Evolutionary conservation across 192 early-diverging fungal species (phyloP).

Genomic region (Geranomyces michiganensis): DNA sequence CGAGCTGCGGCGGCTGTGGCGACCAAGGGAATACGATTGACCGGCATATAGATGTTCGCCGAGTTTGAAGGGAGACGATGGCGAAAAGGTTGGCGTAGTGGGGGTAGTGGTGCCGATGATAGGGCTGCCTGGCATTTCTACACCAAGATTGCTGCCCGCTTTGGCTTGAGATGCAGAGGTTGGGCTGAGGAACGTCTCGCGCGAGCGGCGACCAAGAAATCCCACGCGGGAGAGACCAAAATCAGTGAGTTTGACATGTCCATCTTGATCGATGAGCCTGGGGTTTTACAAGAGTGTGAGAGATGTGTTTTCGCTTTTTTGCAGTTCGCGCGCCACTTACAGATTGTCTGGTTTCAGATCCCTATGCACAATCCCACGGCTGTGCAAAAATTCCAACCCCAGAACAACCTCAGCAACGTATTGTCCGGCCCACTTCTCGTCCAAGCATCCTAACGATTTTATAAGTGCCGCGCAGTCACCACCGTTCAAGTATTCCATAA

Average conservation of each 20-base stretch:
- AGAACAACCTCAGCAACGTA: slow-evolving; percentile 83
- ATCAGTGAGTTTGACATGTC: slow-evolving; percentile 85
- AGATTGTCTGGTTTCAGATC: slow-evolving; percentile 6
- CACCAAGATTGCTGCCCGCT: not conserved
- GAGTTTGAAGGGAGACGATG: slow-evolving; percentile 30
- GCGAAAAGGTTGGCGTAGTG: slow-evolving; percentile 27
- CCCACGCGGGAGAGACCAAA: slow-evolving; percentile 85
- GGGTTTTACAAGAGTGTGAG: slow-evolving; percentile 63
- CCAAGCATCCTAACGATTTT: slow-evolving; percentile 69
- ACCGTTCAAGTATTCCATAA: slow-evolving; percentile 88
- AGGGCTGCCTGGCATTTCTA: not conserved
- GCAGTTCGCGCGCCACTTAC: too few relatives aligned
- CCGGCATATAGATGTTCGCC: slow-evolving; percentile 23
- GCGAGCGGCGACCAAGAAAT: slow-evolving; percentile 76
- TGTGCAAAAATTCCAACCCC: slow-evolving; percentile 79
- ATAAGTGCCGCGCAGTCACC: slow-evolving; percentile 87
- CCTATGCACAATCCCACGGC: slow-evolving; percentile 79
- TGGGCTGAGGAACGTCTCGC: slow-evolving; percentile 43
- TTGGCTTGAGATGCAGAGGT: slow-evolving; percentile 1
- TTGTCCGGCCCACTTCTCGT: slow-evolving; percentile 83
- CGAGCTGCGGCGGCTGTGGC: slow-evolving; percentile 20
- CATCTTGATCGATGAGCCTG: slow-evolving; percentile 79
- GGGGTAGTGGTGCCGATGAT: slow-evolving; percentile 31
- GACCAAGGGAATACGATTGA: slow-evolving; percentile 17
- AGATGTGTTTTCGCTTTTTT: slow-evolving; percentile 11